phyloP scores from a whole-genome alignment of 2,329 filamentous ascomycete genomes.

The Sordariomycetes sp. region DNA sequence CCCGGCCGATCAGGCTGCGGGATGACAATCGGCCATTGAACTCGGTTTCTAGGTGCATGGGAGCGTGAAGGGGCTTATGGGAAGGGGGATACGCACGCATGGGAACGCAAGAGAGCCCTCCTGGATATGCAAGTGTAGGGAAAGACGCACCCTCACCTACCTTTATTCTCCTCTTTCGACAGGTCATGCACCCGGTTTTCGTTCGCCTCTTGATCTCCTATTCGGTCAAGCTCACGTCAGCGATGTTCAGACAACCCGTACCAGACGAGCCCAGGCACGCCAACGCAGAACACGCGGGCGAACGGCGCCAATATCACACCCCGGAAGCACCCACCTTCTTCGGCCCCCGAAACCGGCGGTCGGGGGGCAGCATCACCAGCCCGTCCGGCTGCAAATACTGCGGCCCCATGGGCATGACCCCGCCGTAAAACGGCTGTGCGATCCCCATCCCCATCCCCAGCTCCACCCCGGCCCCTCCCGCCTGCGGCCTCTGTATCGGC shows the following conservation, averaged over 20 bases:
- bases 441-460: conserved; percentile 1
- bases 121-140: conserved; percentile 1
- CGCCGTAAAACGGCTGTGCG: not conserved
- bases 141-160: conserved; percentile 24
- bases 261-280: not conserved
- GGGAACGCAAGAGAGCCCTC: too few relatives aligned
- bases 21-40: too few relatives aligned
- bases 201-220: conserved; percentile 54
- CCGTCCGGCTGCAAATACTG: conserved; percentile 6
- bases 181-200: conserved; percentile 53
- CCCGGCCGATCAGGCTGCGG: too few relatives aligned
- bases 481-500: conserved; percentile 19
- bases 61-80: too few relatives aligned
- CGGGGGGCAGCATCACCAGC: not conserved
- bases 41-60: too few relatives aligned
- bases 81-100: too few relatives aligned
- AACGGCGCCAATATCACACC: not conserved
- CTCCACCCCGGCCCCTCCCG: not conserved
- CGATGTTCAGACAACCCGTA: not conserved
- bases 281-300: not conserved
- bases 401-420: conserved; percentile 15
- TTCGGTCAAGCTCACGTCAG: conserved; percentile 2
- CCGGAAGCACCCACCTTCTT: conserved; percentile 1
- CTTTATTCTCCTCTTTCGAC: conserved; percentile 52
- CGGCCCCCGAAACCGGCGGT: conserved; percentile 4